phyloP scores from a whole-genome alignment of 139 green algal genomes.

The Marvania coccoides region DNA sequence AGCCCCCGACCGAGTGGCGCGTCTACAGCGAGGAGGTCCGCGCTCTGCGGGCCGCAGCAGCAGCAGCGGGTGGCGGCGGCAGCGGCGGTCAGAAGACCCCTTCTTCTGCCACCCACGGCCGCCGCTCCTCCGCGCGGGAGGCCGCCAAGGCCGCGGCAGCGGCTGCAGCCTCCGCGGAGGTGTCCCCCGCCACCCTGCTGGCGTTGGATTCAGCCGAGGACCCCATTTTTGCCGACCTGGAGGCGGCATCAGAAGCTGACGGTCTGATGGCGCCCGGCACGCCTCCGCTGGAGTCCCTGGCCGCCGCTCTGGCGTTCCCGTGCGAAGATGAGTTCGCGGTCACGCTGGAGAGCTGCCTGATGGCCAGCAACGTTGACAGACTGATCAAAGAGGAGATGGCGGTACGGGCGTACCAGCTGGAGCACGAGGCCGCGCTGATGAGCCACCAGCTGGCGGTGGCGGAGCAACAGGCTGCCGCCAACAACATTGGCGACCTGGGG shows the following conservation, averaged over 20 bases:
- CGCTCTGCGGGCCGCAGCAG: not conserved
- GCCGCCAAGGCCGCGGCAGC: not conserved
- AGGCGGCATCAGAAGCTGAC: not conserved
- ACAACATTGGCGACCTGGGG: slow-evolving; percentile 5
- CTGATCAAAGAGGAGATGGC: slow-evolving; percentile 34
- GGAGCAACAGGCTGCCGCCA: not conserved
- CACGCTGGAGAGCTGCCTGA: slow-evolving; percentile 6
- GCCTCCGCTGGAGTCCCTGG: not conserved
- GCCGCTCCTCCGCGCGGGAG: not conserved
- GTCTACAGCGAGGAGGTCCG: slow-evolving; percentile 5
- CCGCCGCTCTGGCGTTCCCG: slow-evolving; percentile 2
- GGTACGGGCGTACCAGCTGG: slow-evolving; percentile 29
- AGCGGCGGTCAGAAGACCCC: not conserved
- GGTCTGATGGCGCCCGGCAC: not conserved
- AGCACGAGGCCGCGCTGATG: slow-evolving; percentile 36
- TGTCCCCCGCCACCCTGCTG: not conserved
- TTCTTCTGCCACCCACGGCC: not conserved
- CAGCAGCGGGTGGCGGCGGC: not conserved
- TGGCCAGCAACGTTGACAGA: slow-evolving; percentile 10
- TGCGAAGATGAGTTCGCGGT: slow-evolving; percentile 8
- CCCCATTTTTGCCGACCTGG: slow-evolving; percentile 22
- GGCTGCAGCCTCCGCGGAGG: not conserved
- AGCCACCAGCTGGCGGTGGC: slow-evolving; percentile 27
- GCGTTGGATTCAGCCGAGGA: slow-evolving; percentile 16
- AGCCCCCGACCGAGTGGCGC: slow-evolving; percentile 9